Percentiles rank a stretch among this genome's conserved stretches.
These are phyloP conservation scores for Phytophthora megakarya DNA, from an alignment of 352 stramenopile genomes.

Conservation along the genomic window DNA sequence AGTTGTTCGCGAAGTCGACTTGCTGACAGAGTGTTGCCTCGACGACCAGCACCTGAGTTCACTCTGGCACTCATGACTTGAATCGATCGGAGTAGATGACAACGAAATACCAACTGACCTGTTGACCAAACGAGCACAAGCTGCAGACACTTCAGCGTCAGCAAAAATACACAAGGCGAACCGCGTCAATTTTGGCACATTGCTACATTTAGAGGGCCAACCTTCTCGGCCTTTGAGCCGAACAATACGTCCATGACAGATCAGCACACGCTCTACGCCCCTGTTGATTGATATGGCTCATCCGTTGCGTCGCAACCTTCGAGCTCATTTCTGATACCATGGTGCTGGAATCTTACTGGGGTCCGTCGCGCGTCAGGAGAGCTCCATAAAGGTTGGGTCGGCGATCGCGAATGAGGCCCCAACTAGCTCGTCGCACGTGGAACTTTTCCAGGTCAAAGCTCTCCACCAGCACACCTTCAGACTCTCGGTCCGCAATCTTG, in stretches of 20 bases:
- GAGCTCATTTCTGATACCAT: conserved; percentile 9
- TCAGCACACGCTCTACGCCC: conserved; percentile 18
- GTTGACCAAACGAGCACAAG: neutral
- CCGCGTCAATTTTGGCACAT: conserved; percentile 25
- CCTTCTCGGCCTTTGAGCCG: conserved; percentile 8
- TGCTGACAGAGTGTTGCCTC: conserved; percentile 33
- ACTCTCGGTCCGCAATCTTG: conserved; percentile 88
- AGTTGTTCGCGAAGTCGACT: conserved; percentile 60
- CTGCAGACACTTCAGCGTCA: conserved; percentile 23
- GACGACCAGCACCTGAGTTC: conserved; percentile 10
- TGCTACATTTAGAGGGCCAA: conserved; percentile 29
- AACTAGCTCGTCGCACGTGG: conserved; percentile 84
- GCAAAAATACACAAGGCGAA: conserved; percentile 29
- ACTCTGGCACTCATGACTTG: conserved; percentile 24
- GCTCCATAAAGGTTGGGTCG: conserved; percentile 82
- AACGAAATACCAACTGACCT: conserved; percentile 14
- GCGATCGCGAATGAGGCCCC: conserved; percentile 87
- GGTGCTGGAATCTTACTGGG: conserved; percentile 24
- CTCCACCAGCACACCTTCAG: conserved; percentile 86
- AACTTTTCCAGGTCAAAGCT: conserved; percentile 88
- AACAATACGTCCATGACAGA: conserved; percentile 14
- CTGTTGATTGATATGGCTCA: conserved; percentile 8
- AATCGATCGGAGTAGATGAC: neutral
- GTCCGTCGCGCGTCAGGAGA: conserved; percentile 84
- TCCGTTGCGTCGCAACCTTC: conserved; percentile 8